Percentiles rank a stretch among this genome's conserved stretches.
phyloP scores from a whole-genome alignment of 148 eudicot genomes.

The Camellia japonica region DNA sequence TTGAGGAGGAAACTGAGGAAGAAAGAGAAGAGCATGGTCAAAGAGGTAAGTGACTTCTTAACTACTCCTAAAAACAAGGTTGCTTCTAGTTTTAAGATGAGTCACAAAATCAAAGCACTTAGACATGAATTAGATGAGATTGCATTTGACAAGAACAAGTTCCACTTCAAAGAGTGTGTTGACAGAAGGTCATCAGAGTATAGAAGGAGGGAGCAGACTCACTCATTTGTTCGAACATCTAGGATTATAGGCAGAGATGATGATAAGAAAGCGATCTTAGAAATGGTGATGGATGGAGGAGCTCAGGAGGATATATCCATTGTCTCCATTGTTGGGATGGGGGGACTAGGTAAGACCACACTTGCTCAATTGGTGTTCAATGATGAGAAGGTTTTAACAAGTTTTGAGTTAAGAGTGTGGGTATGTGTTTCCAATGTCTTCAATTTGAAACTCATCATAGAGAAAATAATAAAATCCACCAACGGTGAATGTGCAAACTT shows the following conservation, averaged over 20 bases:
- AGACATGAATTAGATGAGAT: background rate
- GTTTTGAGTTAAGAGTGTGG: slow-evolving; percentile 17
- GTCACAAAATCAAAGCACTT: background rate
- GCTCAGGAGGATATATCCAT: background rate
- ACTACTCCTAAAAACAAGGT: background rate
- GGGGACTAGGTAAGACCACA: slow-evolving; percentile 31
- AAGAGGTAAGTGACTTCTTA: background rate
- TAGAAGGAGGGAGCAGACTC: background rate
- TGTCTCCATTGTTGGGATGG: slow-evolving; percentile 26
- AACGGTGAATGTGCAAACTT: background rate
- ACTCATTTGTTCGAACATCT: background rate
- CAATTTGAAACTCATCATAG: background rate
- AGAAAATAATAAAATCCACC: background rate
- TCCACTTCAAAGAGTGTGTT: background rate
- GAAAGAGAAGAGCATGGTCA: background rate
- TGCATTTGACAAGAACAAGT: background rate
- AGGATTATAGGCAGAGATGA: slow-evolving; percentile 13
- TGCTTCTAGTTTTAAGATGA: background rate
- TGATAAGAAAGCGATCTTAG: background rate
- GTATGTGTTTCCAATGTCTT: slow-evolving; percentile 9
- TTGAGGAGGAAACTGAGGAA: background rate
- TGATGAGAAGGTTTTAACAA: background rate
- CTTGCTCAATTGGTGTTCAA: slow-evolving; percentile 19
- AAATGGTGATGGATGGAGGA: background rate
- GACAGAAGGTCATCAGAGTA: background rate